Evolutionary conservation across 441 rosid species (phyloP).

Genomic region (Corymbia calophylla): DNA sequence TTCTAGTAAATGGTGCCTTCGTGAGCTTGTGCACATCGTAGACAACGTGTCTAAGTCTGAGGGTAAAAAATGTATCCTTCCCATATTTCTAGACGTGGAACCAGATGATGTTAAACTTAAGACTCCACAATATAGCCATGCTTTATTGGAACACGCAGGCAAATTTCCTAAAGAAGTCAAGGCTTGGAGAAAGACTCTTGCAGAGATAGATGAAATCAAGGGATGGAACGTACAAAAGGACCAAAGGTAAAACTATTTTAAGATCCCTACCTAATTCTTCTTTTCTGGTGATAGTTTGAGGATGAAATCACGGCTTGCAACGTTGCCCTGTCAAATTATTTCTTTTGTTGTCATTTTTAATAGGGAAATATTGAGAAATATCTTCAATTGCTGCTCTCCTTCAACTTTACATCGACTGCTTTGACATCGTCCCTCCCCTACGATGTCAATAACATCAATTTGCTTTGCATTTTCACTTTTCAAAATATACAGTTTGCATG

Average conservation of each 20-base stretch:
- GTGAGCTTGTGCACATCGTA: background rate
- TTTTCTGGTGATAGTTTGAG: no score
- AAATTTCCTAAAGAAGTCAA: fast-evolving
- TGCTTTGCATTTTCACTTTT: no score
- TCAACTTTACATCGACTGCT: no score
- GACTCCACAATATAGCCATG: fast-evolving
- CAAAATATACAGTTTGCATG: no score
- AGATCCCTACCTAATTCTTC: fast-evolving
- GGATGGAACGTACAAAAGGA: fast-evolving
- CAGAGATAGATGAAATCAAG: fast-evolving
- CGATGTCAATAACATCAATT: no score
- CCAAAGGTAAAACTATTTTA: background rate
- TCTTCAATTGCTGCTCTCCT: no score
- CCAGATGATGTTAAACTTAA: background rate
- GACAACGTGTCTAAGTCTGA: fast-evolving
- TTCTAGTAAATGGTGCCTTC: background rate
- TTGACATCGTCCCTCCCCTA: no score
- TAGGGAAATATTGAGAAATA: no score
- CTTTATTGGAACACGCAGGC: fast-evolving
- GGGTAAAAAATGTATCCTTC: fast-evolving
- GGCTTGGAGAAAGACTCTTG: background rate
- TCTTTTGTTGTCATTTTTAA: no score
- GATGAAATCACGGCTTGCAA: no score
- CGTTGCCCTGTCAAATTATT: no score
- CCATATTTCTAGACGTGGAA: fast-evolving